These are phyloP conservation scores for Aspergillus niger DNA, from an alignment of 2,329 filamentous ascomycete species.

Conservation along the genomic window DNA sequence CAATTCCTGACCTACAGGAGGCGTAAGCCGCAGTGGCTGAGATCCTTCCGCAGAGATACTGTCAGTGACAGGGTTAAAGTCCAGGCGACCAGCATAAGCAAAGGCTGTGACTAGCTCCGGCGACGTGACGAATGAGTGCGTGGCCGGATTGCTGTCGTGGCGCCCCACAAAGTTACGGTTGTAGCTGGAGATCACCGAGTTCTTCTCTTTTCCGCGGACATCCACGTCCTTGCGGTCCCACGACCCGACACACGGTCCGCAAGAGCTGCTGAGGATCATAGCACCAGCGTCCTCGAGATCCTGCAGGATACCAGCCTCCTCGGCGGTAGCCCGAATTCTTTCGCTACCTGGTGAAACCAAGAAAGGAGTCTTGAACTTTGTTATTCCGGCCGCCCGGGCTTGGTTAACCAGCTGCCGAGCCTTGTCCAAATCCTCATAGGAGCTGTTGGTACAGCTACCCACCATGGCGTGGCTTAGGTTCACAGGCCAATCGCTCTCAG, in stretches of 20 bases:
- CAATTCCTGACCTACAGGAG: conserved; percentile 74
- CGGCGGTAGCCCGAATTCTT: conserved; percentile 89
- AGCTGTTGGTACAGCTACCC: conserved; percentile 92
- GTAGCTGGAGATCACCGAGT: conserved; percentile 95
- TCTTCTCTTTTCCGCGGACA: conserved; percentile 69
- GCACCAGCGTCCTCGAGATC: conserved; percentile 94
- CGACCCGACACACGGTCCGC: conserved; percentile 84
- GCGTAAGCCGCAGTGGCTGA: conserved; percentile 77
- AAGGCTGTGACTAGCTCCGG: conserved; percentile 83
- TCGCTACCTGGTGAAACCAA: conserved; percentile 92
- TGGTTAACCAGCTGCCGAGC: conserved; percentile 70
- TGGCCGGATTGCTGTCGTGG: conserved; percentile 90
- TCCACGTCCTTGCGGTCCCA: conserved; percentile 89
- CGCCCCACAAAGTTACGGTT: conserved; percentile 98
- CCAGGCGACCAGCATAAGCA: conserved; percentile 66
- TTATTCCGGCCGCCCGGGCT: conserved; percentile 75
- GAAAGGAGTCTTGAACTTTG: conserved; percentile 88
- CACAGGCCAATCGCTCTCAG: conserved; percentile 88
- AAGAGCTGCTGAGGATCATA: conserved; percentile 88
- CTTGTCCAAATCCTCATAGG: conserved; percentile 73
- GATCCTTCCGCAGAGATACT: background rate
- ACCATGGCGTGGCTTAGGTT: conserved; percentile 93
- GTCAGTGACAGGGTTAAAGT: conserved; percentile 22
- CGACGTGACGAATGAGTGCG: conserved; percentile 86
- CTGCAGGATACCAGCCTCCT: conserved; percentile 80